Base-by-base conservation (phyloP, 2,329 filamentous ascomycete species). In the Fusarium hainanense region DNA sequence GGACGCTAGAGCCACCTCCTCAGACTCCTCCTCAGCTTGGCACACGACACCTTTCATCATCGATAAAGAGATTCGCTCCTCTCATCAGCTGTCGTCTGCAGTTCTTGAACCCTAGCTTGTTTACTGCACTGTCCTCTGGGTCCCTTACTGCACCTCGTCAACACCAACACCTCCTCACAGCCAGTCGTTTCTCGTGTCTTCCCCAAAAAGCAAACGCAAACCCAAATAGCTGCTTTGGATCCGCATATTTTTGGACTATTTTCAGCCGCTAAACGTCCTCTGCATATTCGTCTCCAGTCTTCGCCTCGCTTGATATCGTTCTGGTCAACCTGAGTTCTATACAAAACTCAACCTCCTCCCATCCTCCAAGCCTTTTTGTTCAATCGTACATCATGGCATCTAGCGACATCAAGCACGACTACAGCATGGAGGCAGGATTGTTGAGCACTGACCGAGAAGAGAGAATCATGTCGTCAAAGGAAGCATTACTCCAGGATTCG, bases 341-440 rank as follows among this genome's bases (percentile, higher is more conserved):
- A 75, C 73, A 75, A 74, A 75, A 75, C 63, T 63, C 71, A 68
- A 58, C 61, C 37, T 55, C 37, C 61, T 52, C 62, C 68, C 69
- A 52, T 41, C 59, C 55, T 58, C 58, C 54, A 47, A 58, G 30
- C 43, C 56, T 48, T 49, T 47, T 55, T 47, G 27, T 62, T 56
- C 49, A 50, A n/a, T 47, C 54, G n/a, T 55, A 61, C 32, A 70
- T 58, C 49, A 75, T 73, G 68, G 54, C 69, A 51, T 66, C 63
- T 62, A 47, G 57, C 55, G 69, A 73, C 40, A 64, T 41, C 59
- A 75, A 75, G 68, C 60, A 75, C 63, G 69, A 75, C 59, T 70
- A 74, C 72, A 74, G 66, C 70, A 74, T 75, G 73, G 74, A 75
- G 69, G 72, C 74, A 62, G 74, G 74, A 75, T 63, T 75, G 58